phyloP scores from a whole-genome alignment of 768 basidiomycete species.

The Lyophyllum decastes region DNA sequence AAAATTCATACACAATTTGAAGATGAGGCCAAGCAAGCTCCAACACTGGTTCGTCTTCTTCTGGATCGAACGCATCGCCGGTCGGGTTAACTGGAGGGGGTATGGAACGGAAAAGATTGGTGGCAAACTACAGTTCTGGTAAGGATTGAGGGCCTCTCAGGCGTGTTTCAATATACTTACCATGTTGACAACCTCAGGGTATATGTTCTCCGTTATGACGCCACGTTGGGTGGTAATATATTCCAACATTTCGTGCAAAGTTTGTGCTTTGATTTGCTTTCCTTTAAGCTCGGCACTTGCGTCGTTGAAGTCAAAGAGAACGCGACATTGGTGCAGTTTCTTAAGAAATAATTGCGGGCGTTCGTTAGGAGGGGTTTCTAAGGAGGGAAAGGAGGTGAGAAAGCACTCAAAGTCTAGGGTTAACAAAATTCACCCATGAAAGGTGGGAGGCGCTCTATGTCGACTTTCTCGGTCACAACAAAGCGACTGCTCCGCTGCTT shows the following conservation, averaged over 20 bases:
- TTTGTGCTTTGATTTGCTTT: constrained; percentile 98
- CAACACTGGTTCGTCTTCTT: constrained; percentile 98
- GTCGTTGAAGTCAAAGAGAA: constrained; percentile 99
- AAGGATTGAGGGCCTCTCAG: constrained; percentile 8
- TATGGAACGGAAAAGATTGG: constrained; percentile 99
- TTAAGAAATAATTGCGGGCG: constrained; percentile 89
- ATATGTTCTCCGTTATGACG: constrained; percentile 95
- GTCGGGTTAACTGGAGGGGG: constrained; percentile 98
- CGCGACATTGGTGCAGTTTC: constrained; percentile 95
- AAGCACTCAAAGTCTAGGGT: not conserved
- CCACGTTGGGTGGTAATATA: constrained; percentile 97
- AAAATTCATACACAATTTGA: constrained; percentile 99
- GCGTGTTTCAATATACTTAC: constrained; percentile 44
- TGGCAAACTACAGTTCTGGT: constrained; percentile 71
- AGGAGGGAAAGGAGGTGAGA: constrained; percentile 13
- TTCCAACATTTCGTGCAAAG: constrained; percentile 97
- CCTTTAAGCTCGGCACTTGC: constrained; percentile 93
- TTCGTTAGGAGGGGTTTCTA: constrained; percentile 89
- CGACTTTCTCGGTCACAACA: constrained; percentile 93
- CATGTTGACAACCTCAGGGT: constrained; percentile 99
- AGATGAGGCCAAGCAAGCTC: constrained; percentile 99
- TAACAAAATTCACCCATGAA: constrained; percentile 69
- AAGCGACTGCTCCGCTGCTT: constrained; percentile 98
- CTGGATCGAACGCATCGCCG: constrained; percentile 98
- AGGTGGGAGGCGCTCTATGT: constrained; percentile 90